A percentile compares a stretch with the other conserved stretches of the same genome.
phyloP scores from a whole-genome alignment of 805 yeast species.

The Metschnikowia lochheadii region DNA sequence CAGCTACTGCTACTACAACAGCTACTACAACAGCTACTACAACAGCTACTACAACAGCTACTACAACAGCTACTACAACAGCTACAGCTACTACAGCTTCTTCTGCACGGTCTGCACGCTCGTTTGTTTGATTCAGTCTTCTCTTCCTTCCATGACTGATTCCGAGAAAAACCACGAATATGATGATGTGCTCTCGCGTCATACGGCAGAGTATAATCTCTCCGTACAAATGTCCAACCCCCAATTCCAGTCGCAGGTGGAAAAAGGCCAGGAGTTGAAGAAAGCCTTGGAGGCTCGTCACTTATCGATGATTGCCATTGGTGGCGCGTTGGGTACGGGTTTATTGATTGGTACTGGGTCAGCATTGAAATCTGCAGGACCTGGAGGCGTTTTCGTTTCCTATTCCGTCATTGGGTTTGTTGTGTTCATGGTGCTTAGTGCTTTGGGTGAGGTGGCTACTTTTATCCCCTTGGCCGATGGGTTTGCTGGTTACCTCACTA shows the following conservation, averaged over 20 bases:
- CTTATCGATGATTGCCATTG: slow-evolving; percentile 71
- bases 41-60: too few relatives aligned
- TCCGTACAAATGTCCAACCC: slow-evolving; percentile 46
- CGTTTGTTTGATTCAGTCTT: neutral
- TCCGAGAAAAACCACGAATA: slow-evolving; percentile 21
- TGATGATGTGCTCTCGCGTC: slow-evolving; percentile 34
- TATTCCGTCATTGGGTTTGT: slow-evolving; percentile 68
- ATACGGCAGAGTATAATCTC: slow-evolving; percentile 47
- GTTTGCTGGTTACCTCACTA: slow-evolving; percentile 59
- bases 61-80: too few relatives aligned
- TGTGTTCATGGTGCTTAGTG: slow-evolving; percentile 50
- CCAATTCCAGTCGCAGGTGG: slow-evolving; percentile 25
- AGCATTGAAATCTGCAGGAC: slow-evolving; percentile 69
- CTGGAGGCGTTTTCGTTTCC: slow-evolving; percentile 58
- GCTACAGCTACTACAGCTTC: too few relatives aligned
- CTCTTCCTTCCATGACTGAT: slow-evolving; percentile 9
- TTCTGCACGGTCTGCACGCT: too few relatives aligned
- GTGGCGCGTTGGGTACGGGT: slow-evolving; percentile 83
- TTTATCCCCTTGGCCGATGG: slow-evolving; percentile 64
- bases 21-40: too few relatives aligned
- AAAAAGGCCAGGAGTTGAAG: slow-evolving; percentile 43
- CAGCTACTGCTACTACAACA: too few relatives aligned
- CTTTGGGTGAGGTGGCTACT: slow-evolving; percentile 66
- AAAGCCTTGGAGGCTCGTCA: slow-evolving; percentile 45
- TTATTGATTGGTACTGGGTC: slow-evolving; percentile 72